Evolutionary conservation across 345 rosid species (phyloP).

Genomic region (Excoecaria agallocha): DNA sequence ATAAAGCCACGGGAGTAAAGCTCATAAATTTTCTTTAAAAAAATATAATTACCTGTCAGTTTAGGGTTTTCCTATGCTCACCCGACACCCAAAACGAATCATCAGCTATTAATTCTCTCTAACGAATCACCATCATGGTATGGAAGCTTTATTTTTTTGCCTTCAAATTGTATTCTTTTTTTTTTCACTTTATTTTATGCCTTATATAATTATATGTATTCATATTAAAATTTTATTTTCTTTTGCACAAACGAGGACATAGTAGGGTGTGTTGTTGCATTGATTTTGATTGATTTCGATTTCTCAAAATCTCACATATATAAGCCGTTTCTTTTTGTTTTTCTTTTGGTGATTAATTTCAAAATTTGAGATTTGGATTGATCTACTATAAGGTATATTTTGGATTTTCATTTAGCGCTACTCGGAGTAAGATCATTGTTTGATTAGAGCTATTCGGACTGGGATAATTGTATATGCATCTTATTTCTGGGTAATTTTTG

Average conservation of each 20-base stretch:
- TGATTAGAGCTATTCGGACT: slow-evolving; percentile 14
- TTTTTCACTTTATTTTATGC: neutral
- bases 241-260: neutral
- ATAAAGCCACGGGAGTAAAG: too few relatives aligned
- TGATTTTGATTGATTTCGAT: slow-evolving; percentile 24
- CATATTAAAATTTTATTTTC: neutral
- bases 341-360: slow-evolving; percentile 3
- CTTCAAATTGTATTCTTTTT: slow-evolving; percentile 5
- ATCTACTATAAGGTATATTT: slow-evolving; percentile 32
- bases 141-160: slow-evolving; percentile 28
- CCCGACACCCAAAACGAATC: slow-evolving; percentile 12
- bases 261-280: slow-evolving; percentile 12
- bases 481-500: slow-evolving; percentile 7
- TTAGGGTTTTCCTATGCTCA: slow-evolving; percentile 27
- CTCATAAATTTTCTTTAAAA: too few relatives aligned
- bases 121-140: slow-evolving; percentile 20
- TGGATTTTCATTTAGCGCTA: slow-evolving; percentile 27
- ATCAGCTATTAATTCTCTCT: slow-evolving; percentile 16
- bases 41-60: slow-evolving; percentile 8
- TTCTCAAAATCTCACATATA: neutral
- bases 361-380: slow-evolving; percentile 29
- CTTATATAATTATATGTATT: neutral
- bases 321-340: slow-evolving; percentile 23
- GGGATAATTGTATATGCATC: slow-evolving; percentile 7
- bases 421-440: slow-evolving; percentile 13